Evolutionary conservation across 345 rosid genomes (phyloP).

Genomic region (Capsella bursapastoris): DNA sequence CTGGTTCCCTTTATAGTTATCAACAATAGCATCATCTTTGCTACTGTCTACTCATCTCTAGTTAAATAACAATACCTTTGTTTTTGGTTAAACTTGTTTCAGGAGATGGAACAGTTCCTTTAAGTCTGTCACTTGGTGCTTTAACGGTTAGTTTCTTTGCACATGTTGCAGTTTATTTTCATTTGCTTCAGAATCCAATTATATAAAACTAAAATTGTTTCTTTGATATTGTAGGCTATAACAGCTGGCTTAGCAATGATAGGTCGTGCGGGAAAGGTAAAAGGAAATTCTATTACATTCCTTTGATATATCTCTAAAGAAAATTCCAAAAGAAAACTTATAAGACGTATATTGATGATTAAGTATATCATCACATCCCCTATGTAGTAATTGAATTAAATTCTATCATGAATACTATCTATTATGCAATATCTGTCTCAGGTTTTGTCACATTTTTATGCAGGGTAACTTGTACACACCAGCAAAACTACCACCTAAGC

Average conservation of each 20-base stretch:
- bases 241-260: constrained; percentile 86
- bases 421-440: neutral
- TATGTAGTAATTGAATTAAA: neutral
- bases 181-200: neutral
- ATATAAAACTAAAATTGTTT: neutral
- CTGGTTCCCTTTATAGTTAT: neutral
- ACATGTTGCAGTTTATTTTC: constrained; percentile 12
- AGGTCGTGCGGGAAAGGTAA: constrained; percentile 89
- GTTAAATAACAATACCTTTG: neutral
- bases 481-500: constrained; percentile 84
- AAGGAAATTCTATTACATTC: constrained; percentile 17
- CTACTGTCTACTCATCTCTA: neutral
- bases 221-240: constrained; percentile 64
- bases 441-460: constrained; percentile 27
- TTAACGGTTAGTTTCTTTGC: constrained; percentile 62
- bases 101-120: constrained; percentile 95
- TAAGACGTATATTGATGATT: constrained; percentile 5
- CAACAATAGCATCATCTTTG: neutral
- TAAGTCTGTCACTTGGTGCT: constrained; percentile 73
- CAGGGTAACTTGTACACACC: constrained; percentile 80
- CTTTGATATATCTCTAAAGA: constrained; percentile 4
- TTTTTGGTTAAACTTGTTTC: constrained; percentile 40
- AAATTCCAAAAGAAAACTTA: neutral
- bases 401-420: neutral
- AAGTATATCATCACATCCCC: neutral